Conservation (phyloP, 2,329 filamentous ascomycete species). For the Leptosphaerulina australis region DNA sequence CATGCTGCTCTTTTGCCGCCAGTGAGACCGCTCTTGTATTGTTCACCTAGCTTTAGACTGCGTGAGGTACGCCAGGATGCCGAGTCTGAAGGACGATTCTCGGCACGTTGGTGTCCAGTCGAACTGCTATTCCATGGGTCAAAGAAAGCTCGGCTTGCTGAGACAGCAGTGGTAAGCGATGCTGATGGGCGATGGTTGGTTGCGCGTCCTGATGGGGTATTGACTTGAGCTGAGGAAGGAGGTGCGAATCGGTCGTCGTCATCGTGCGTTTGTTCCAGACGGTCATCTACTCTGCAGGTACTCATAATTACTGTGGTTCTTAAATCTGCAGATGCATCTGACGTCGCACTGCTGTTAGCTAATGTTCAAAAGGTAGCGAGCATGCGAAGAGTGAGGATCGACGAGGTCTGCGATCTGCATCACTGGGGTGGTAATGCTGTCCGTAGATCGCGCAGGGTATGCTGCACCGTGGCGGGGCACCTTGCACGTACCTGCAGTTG, state of each 20-base stretch:
- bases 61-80: conserved; percentile 75
- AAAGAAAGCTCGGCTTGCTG: conserved; percentile 50
- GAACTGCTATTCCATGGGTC: conserved; percentile 76
- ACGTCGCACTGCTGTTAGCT: conserved; percentile 21
- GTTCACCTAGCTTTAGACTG: conserved; percentile 69
- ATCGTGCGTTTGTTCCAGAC: conserved; percentile 17
- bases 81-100: conserved; percentile 66
- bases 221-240: conserved; percentile 21
- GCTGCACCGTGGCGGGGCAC: conserved; percentile 14
- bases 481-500: conserved; percentile 19
- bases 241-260: conserved; percentile 23
- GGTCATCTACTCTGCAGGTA: conserved; percentile 9
- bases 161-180: conserved; percentile 12
- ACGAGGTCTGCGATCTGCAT: conserved; percentile 14
- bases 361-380: conserved; percentile 14
- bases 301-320: conserved; percentile 17
- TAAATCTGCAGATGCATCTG: conserved; percentile 3
- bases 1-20: conserved; percentile 67
- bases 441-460: conserved; percentile 14
- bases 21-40: conserved; percentile 66
- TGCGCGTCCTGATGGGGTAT: conserved; percentile 11
- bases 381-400: neutral
- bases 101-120: conserved; percentile 79
- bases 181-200: conserved; percentile 1
- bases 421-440: conserved; percentile 4